These are phyloP conservation scores for Raddia distichophylla DNA, from an alignment of 176 grass and related monocot genomes.

Conservation along the genomic window DNA sequence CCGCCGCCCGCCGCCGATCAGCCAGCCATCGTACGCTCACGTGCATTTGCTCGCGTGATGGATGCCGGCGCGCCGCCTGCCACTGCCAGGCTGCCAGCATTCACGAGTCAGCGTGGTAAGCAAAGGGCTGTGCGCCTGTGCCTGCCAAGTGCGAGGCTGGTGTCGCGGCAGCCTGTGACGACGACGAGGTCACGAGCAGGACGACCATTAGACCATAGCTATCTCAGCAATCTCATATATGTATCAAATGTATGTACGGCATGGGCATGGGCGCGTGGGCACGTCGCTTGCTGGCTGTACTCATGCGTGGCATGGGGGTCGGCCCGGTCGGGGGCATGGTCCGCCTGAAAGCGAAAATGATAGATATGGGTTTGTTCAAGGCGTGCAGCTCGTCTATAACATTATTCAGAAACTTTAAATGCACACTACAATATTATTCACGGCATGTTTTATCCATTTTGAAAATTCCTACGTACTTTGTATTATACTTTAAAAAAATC, in stretches of 20 bases:
- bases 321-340: not conserved
- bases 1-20: not conserved
- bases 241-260: not conserved
- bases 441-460: no score
- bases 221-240: no score
- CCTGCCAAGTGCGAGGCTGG: not conserved
- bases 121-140: not conserved
- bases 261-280: not conserved
- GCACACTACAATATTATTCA: no score
- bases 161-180: not conserved
- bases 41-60: constrained; percentile 2
- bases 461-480: no score
- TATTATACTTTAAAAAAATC: no score
- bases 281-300: not conserved
- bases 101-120: not conserved
- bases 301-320: not conserved
- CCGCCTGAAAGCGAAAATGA: not conserved
- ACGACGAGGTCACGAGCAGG: not conserved
- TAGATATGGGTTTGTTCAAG: not conserved
- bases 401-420: no score
- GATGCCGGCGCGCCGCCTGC: not conserved
- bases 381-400: not conserved
- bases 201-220: no score
- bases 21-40: not conserved
- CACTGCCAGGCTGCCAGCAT: not conserved